These are phyloP conservation scores for Ascochyta lentis DNA, from an alignment of 2,329 filamentous ascomycete genomes.

Conservation along the genomic window DNA sequence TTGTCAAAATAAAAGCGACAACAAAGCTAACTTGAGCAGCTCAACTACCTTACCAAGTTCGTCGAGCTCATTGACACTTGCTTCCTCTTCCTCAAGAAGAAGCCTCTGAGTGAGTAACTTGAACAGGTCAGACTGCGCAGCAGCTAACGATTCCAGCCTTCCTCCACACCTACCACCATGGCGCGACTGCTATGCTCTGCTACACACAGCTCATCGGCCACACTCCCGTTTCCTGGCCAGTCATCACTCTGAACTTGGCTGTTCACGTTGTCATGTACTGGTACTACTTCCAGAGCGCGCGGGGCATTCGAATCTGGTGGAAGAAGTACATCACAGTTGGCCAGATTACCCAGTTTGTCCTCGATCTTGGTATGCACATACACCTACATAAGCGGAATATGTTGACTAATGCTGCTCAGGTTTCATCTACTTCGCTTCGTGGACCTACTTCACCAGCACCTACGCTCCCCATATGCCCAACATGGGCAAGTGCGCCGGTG, in stretches of 20 bases:
- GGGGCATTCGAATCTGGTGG: conserved; percentile 97
- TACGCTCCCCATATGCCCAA: conserved; percentile 90
- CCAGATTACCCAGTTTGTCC: conserved; percentile 96
- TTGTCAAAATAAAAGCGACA: neutral
- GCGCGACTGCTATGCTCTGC: conserved; percentile 94
- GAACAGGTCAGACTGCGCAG: neutral
- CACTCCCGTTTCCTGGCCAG: conserved; percentile 93
- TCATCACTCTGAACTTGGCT: conserved; percentile 87
- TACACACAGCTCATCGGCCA: conserved; percentile 95
- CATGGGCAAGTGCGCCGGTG: conserved; percentile 84
- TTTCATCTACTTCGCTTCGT: conserved; percentile 99
- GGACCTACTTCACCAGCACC: conserved; percentile 93
- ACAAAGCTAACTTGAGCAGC: conserved; percentile 61
- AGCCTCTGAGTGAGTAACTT: conserved; percentile 76
- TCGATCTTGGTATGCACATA: conserved; percentile 80
- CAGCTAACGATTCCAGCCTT: conserved; percentile 64
- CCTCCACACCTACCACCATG: conserved; percentile 99
- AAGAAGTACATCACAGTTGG: conserved; percentile 99
- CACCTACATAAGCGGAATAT: neutral
- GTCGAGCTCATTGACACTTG: conserved; percentile 93
- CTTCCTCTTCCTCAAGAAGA: conserved; percentile 99
- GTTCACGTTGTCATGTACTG: conserved; percentile 99
- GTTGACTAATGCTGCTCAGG: conserved; percentile 58
- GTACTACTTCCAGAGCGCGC: conserved; percentile 99
- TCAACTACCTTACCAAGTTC: conserved; percentile 99